phyloP scores from a whole-genome alignment of 306 rosid species.

The Calophaca sinica region DNA sequence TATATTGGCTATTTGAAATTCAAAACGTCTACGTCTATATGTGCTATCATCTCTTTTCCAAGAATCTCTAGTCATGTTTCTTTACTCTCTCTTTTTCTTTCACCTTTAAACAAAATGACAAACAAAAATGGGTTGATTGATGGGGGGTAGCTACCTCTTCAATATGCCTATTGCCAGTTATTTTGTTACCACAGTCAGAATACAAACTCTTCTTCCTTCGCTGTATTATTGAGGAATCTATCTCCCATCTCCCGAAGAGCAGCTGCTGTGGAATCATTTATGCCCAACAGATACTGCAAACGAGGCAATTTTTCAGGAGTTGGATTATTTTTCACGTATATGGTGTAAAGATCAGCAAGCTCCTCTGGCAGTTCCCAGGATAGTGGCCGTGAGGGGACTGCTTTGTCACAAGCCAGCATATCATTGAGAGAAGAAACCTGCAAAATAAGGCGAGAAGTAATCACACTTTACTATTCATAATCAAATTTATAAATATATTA shows the following conservation, averaged over 20 bases:
- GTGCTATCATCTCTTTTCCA: background rate
- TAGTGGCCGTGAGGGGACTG: constrained; percentile 48
- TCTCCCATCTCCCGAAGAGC: constrained; percentile 78
- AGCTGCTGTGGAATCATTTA: constrained; percentile 74
- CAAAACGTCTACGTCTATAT: background rate
- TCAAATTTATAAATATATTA: background rate
- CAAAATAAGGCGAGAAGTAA: constrained; percentile 25
- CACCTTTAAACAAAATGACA: constrained; percentile 3
- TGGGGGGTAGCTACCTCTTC: constrained; percentile 3
- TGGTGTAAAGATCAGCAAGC: constrained; percentile 75
- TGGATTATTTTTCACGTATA: constrained; percentile 74
- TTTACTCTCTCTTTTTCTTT: background rate
- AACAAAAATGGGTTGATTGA: constrained; percentile 14
- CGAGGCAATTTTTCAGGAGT: constrained; percentile 83
- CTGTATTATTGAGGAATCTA: constrained; percentile 53
- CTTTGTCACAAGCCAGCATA: constrained; percentile 61
- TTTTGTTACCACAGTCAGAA: constrained; percentile 57
- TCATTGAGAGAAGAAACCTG: constrained; percentile 61
- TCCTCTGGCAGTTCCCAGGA: constrained; percentile 75
- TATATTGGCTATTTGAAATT: constrained; percentile 15
- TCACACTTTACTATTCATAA: constrained; percentile 22
- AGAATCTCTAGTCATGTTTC: background rate
- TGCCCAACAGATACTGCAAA: constrained; percentile 83
- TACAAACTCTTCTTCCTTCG: constrained; percentile 87
- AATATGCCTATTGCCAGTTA: constrained; percentile 42